Base-by-base conservation (phyloP, 768 basidiomycete genomes). In the Symmetrospora coprosmae region DNA sequence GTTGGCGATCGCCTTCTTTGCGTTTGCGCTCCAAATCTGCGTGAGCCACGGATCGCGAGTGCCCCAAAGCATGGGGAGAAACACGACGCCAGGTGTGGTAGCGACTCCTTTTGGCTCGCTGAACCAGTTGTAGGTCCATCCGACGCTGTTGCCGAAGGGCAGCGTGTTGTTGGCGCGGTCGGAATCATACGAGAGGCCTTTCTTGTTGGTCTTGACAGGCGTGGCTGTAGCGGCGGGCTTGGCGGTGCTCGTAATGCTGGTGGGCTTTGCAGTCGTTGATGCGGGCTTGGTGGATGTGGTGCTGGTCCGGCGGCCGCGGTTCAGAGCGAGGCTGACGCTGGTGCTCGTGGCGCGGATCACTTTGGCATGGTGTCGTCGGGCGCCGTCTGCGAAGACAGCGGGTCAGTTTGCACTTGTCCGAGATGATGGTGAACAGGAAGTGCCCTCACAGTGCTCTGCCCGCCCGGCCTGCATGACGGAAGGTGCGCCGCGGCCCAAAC, bases 51-150 rank as follows among this genome's bases (percentile, higher is more conserved):
- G 11, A 7, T 7, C 30, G 34, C 38, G n/a, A n/a, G n/a, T 4
- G n/a, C 47, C 48, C 19, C 38, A 63, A 31, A 66, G 62, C 65
- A 66, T 64, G 9, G 65, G 65, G 2, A 63, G 51, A n/a, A 40
- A 66, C 35, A 64, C 59, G 28, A 66, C 62, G 3, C 48, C 50
- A 4, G 35, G 2, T 3, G 17, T 19, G 31, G 58, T 28, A 2
- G n/a, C 3, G 38, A n/a, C n/a, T n/a, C 52, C 50, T 2, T 33
- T 17, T 0, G 59, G 19, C 21, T 27, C 28, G 16, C 48, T 39
- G 14, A 21, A 27, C 65, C 65, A 66, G 34, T 64, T 62, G 52
- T 66, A 65, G 0, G n/a, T 48, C 60, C 64, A 65, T 3, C 19
- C 37, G 13, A 62, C 25, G 35, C 5, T 19, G 21, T 31, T 17